These are phyloP conservation scores for Ceratocystis cacaofunesta DNA, from an alignment of 2,329 filamentous ascomycete genomes.

Conservation along the genomic window DNA sequence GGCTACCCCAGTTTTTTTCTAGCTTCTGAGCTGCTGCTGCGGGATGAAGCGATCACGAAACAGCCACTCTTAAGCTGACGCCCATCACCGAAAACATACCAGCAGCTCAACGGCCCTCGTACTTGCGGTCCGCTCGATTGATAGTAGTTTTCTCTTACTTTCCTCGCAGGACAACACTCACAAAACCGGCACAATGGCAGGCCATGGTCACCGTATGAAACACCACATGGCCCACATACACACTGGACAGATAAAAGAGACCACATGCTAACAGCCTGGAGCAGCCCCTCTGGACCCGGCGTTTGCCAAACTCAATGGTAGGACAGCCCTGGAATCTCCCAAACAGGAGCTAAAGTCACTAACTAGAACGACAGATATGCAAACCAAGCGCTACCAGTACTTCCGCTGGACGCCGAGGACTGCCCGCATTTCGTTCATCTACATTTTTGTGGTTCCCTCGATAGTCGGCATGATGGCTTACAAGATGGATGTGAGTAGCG, in stretches of 20 bases:
- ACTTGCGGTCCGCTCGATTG: too few relatives aligned
- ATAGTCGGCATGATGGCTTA: conserved; percentile 59
- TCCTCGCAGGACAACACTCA: neutral
- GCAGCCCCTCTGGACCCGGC: conserved; percentile 18
- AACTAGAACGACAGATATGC: conserved; percentile 47
- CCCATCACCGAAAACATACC: too few relatives aligned
- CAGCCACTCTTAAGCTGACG: neutral
- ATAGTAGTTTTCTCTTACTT: neutral
- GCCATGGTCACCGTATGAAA: conserved; percentile 14
- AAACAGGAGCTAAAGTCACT: neutral
- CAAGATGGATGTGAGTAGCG: conserved; percentile 63
- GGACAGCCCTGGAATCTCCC: neutral
- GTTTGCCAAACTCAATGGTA: conserved; percentile 17
- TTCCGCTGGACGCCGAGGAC: conserved; percentile 87
- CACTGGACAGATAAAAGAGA: neutral
- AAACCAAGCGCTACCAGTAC: conserved; percentile 74
- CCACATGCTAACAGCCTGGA: neutral
- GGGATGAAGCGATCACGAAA: conserved; percentile 2
- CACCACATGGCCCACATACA: neutral
- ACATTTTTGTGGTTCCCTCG: conserved; percentile 56
- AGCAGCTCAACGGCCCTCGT: too few relatives aligned
- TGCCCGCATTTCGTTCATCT: conserved; percentile 64
- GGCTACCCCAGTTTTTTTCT: neutral
- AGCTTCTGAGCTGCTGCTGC: neutral
- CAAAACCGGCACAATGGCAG: conserved; percentile 10